Percentiles rank a stretch among this genome's conserved stretches.
phyloP scores from a whole-genome alignment of 495 filamentous ascomycete species.

The Arthonia radiata region DNA sequence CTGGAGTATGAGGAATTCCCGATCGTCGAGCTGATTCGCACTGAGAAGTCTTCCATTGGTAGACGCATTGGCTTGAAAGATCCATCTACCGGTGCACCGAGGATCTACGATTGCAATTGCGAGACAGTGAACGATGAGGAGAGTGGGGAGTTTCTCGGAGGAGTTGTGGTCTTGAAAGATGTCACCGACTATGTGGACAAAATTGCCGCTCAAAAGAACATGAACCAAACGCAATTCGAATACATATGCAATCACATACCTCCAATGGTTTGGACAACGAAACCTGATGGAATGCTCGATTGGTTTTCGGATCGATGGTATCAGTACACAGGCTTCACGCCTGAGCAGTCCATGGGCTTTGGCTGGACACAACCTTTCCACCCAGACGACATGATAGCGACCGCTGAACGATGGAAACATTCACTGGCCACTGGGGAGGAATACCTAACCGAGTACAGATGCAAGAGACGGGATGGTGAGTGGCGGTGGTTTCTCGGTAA shows the following conservation, averaged over 20 bases:
- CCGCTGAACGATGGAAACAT: slow-evolving; percentile 25
- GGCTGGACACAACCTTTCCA: slow-evolving; percentile 21
- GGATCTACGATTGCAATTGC: slow-evolving; percentile 32
- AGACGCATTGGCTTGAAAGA: slow-evolving; percentile 33
- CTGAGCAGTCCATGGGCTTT: slow-evolving; percentile 21
- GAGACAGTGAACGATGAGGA: slow-evolving; percentile 29
- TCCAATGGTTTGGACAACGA: slow-evolving; percentile 42
- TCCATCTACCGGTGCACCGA: slow-evolving; percentile 16
- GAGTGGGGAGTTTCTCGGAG: slow-evolving; percentile 42
- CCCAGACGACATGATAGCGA: slow-evolving; percentile 29
- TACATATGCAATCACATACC: slow-evolving; percentile 48
- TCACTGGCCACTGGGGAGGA: slow-evolving; percentile 37
- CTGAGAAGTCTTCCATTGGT: slow-evolving; percentile 25
- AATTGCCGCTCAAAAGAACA: slow-evolving; percentile 32
- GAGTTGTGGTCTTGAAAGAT: slow-evolving; percentile 36
- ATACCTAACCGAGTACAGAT: slow-evolving; percentile 43
- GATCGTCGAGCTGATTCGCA: slow-evolving; percentile 29
- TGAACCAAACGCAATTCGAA: slow-evolving; percentile 39
- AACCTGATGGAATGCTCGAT: slow-evolving; percentile 30
- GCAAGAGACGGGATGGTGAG: slow-evolving; percentile 29
- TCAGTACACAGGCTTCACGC: slow-evolving; percentile 38
- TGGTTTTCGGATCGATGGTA: slow-evolving; percentile 49
- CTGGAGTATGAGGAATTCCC: slow-evolving; percentile 32
- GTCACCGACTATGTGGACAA: slow-evolving; percentile 34
- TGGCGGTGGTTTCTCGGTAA: slow-evolving; percentile 50